Evolutionary conservation across 306 rosid species (phyloP), one percentile per base, ranked within the genome.

Genomic region (Dryas octopetala): DNA sequence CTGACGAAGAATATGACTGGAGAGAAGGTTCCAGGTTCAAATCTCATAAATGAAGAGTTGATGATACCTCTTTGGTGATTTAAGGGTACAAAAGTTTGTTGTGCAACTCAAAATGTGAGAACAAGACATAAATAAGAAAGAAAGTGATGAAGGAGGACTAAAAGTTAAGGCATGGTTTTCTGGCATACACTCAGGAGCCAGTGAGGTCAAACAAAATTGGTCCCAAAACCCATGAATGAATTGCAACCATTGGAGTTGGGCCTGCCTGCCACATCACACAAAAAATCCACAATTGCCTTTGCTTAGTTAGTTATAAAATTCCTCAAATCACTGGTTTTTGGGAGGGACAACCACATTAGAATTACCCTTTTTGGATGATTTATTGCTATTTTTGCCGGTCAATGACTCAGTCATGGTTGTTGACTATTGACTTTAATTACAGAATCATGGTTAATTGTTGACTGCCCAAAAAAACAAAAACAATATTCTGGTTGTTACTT

Each of bases 151-250:
- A 32, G 38, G 38, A 76, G 74, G 47, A 78, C 32, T 66, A 10
- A 41, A 50, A 68, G 70, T 50, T 76, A 51, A 73, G 84, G 68
- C 69, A 76, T 69, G 50, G 69, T 76, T 63, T 76, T 78, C 66
- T 66, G 77, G 80, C 68, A 65, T 66, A 62, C 75, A 81, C 70
- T 78, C 44, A 79, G 23, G 78, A 77, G 79, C 78, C 90, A 88
- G 83, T 82, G 68, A 73, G 86, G 89, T 83, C 87, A 83, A 81
- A 86, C 78, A 88, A 89, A 82, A 76, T 52, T 78, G 83, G 80
- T 85, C 85, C 82, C 74, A 71, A 71, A 86, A 81, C 73, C 75
- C 52, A 49, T 68, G 28, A 63, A n/a, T n/a, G n/a, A n/a, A 32
- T 32, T 32, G 38, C 38, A 32, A 32, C 38, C 38, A 1, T 32